Base-by-base conservation (phyloP, 2,329 filamentous ascomycete species). In the Botrytis porri region DNA sequence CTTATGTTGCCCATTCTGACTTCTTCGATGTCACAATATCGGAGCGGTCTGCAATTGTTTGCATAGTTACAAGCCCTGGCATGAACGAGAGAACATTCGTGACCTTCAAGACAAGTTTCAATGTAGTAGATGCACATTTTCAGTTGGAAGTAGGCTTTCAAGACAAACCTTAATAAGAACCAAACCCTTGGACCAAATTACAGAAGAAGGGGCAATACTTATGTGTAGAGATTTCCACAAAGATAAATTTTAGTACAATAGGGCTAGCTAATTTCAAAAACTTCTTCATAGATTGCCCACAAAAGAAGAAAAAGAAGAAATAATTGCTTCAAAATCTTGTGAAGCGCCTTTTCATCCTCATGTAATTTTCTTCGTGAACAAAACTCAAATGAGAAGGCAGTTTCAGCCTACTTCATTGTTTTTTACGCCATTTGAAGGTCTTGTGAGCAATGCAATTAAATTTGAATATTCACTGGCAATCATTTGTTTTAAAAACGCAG, bases 231-330 rank as follows among this genome's bases (percentile, higher is more conserved):
- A 37, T n/a, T n/a, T 12, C 22, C 1, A 41, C 25, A 62, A 62
- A 62, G 37, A 41, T 37, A 18, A 14, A 25, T 2, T 18, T 18
- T 8, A 5, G n/a, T 3, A 41, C 16, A 41, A 29, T 41, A n/a
- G n/a, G 20, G 25, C 14, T 62, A 16, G 25, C 10, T 9, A 62
- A 29, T 14, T 32, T 1, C 16, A n/a, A 20, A 4, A 29, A 12
- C 0, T 8, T 16, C 14, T n/a, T 41, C 25, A 4, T 41, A 1
- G 8, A 20, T 1, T 18, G 7, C 18, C 20, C 8, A 39, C 12
- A 22, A 41, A 41, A 29, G 4, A 4, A 41, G 14, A 41, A 29
- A 63, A 7, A 29, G 6, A 18, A 29, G 37, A 29, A 29, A 20
- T 2, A 37, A 20, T 12, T 29, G 14, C 7, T 12, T 32, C 29